These are phyloP conservation scores for Penicillium sp. DNA, from an alignment of 2,329 filamentous ascomycete genomes.

Conservation along the genomic window DNA sequence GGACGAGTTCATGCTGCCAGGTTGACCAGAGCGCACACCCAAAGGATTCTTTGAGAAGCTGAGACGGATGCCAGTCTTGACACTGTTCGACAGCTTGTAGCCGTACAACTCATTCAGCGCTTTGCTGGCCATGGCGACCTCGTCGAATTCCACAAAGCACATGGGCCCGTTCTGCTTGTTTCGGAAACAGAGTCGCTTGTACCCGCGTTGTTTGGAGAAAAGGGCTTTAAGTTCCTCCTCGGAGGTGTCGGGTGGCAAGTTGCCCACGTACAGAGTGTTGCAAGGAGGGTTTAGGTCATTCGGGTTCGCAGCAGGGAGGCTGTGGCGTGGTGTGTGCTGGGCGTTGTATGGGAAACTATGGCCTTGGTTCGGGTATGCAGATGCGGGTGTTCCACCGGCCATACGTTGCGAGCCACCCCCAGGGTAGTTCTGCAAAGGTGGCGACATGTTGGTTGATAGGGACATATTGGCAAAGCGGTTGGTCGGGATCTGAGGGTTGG, in stretches of 20 bases:
- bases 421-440: constrained; percentile 55
- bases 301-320: constrained; percentile 83
- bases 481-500: constrained; percentile 69
- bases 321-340: constrained; percentile 60
- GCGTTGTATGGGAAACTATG: constrained; percentile 56
- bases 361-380: constrained; percentile 56
- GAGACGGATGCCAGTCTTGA: constrained; percentile 89
- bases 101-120: constrained; percentile 88
- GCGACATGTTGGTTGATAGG: constrained; percentile 65
- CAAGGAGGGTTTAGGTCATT: constrained; percentile 96
- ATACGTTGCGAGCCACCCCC: constrained; percentile 47
- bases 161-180: constrained; percentile 95
- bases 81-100: constrained; percentile 79
- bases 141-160: constrained; percentile 99
- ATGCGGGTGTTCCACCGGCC: constrained; percentile 50
- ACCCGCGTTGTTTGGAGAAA: constrained; percentile 90
- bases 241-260: constrained; percentile 84
- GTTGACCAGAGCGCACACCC: constrained; percentile 78
- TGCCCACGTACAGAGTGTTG: constrained; percentile 98
- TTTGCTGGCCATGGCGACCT: constrained; percentile 87
- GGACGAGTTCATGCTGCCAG: constrained; percentile 51
- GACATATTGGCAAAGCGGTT: constrained; percentile 67
- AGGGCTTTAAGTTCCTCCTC: constrained; percentile 94
- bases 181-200: constrained; percentile 90
- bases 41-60: constrained; percentile 98